Conservation (phyloP, 768 basidiomycete species). For the Arthromyces matolae region DNA sequence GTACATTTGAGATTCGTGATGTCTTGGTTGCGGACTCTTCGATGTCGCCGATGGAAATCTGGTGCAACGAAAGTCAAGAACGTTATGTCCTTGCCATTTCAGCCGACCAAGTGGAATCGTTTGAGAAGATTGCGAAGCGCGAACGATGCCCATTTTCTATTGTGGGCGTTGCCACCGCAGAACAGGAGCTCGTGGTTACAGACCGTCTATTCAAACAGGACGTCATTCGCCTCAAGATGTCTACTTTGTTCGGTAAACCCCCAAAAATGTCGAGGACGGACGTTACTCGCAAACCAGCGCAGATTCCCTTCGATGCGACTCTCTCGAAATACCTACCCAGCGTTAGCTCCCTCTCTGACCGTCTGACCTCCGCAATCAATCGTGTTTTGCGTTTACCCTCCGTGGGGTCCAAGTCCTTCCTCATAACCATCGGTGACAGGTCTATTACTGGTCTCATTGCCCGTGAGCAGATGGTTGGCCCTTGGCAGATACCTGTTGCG, state of each 20-base stretch:
- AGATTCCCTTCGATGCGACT: conserved; percentile 63
- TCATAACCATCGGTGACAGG: conserved; percentile 97
- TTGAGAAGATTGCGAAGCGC: conserved; percentile 75
- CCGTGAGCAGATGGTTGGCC: conserved; percentile 98
- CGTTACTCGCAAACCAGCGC: conserved; percentile 35
- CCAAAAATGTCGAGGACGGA: conserved; percentile 86
- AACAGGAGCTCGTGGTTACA: conserved; percentile 83
- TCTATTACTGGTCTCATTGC: conserved; percentile 91
- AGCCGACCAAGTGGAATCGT: conserved; percentile 54
- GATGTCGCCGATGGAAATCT: conserved; percentile 99
- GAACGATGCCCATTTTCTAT: conserved; percentile 93
- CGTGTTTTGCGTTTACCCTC: conserved; percentile 89
- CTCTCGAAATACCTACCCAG: conserved; percentile 64
- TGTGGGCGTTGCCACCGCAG: conserved; percentile 81
- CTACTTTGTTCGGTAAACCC: conserved; percentile 93
- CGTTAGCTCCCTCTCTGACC: conserved; percentile 35
- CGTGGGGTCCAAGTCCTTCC: conserved; percentile 94
- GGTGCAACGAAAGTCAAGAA: conserved; percentile 99
- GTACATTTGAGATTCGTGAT: conserved; percentile 89
- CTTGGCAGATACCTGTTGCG: conserved; percentile 96
- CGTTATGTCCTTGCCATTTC: conserved; percentile 93
- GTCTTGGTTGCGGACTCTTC: conserved; percentile 87
- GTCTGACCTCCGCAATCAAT: conserved; percentile 60
- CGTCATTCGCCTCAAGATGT: conserved; percentile 89
- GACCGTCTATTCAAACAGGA: conserved; percentile 77